phyloP scores from a whole-genome alignment of 2,329 filamentous ascomycete genomes.

The Bipolaris zeicola region DNA sequence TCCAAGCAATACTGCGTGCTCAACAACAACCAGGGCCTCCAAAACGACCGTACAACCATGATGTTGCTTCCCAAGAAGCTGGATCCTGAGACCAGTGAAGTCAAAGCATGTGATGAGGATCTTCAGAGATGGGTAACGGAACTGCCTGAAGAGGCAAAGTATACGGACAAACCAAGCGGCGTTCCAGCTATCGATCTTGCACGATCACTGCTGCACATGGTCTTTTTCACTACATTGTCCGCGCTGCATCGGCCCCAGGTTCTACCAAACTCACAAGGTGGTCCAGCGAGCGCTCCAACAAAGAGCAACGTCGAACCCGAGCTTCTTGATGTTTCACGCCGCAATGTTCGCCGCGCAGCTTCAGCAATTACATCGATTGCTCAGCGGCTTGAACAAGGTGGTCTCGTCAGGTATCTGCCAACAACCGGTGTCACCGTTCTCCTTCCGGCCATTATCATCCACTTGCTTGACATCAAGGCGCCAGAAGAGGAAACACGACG shows the following conservation, averaged over 20 bases:
- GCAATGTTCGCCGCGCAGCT: conserved; percentile 82
- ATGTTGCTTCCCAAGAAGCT: conserved; percentile 91
- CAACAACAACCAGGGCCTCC: conserved; percentile 75
- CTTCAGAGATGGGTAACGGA: conserved; percentile 77
- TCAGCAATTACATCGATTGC: conserved; percentile 85
- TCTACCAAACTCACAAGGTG: conserved; percentile 70
- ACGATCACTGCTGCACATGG: conserved; percentile 87
- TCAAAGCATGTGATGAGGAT: conserved; percentile 78
- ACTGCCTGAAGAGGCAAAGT: conserved; percentile 73
- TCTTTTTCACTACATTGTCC: conserved; percentile 89
- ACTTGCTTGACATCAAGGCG: conserved; percentile 89
- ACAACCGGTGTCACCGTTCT: conserved; percentile 91
- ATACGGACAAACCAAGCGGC: conserved; percentile 64
- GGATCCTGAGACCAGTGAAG: conserved; percentile 78
- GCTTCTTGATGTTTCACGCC: conserved; percentile 80
- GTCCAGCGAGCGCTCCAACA: conserved; percentile 53
- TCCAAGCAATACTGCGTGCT: conserved; percentile 91
- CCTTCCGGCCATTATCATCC: conserved; percentile 90
- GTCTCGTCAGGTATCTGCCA: conserved; percentile 79
- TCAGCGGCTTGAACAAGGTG: conserved; percentile 72
- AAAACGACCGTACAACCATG: conserved; percentile 75
- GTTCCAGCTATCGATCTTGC: conserved; percentile 69
- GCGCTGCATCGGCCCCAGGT: conserved; percentile 92
- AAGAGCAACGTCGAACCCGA: conserved; percentile 57
- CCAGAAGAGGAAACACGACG: conserved; percentile 73